Evolutionary conservation across 129 eudicot genomes (phyloP).

Genomic region (Centrapalus pauciflorus): DNA sequence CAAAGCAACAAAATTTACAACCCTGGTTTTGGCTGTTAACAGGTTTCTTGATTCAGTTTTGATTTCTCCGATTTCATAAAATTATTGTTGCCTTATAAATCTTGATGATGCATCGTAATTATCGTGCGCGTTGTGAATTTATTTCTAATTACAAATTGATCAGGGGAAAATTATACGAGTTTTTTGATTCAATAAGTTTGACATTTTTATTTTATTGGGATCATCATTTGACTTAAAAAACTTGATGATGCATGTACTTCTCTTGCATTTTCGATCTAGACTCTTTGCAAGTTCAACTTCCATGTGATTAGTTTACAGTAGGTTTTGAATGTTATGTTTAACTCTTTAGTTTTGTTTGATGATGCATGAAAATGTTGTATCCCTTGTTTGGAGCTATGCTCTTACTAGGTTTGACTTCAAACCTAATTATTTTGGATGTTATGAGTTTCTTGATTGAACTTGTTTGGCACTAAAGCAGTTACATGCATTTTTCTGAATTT

Average conservation of each 20-base stretch:
- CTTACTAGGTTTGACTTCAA: background rate
- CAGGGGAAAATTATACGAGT: background rate
- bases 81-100: background rate
- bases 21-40: too few relatives aligned
- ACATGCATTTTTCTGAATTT: too few relatives aligned
- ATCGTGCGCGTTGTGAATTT: too few relatives aligned
- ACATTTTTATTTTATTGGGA: background rate
- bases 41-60: background rate
- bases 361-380: background rate
- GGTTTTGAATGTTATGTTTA: background rate
- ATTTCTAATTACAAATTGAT: background rate
- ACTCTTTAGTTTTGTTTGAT: background rate
- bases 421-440: background rate
- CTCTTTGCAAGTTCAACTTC: too few relatives aligned
- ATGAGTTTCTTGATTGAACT: too few relatives aligned
- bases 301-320: too few relatives aligned
- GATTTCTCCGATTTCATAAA: conserved; percentile 3
- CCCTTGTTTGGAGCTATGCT: background rate
- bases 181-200: conserved; percentile 4
- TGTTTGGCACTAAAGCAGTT: too few relatives aligned
- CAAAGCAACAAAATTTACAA: too few relatives aligned
- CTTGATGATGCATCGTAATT: conserved; percentile 2
- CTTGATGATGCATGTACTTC: conserved; percentile 1
- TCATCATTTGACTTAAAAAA: conserved; percentile 1
- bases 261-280: background rate